Evolutionary conservation across 208 protist genomes (phyloP), one percentile per base, ranked within the genome.

Genomic region (Porcisia deanei): DNA sequence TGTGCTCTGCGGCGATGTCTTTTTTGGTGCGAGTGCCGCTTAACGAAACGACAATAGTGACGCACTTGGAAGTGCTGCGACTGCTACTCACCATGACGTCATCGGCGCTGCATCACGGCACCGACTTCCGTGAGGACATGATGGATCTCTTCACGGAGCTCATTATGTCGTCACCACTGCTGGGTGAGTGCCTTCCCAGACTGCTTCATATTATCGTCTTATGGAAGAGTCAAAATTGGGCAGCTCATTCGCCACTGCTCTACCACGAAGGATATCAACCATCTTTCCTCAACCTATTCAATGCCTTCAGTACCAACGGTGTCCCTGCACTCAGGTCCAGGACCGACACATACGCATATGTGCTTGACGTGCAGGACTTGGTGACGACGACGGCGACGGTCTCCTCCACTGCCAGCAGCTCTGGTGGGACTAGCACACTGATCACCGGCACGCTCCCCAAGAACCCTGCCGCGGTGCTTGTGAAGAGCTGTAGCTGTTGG

Each of bases 81-180:
- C 77, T 97, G 54, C 81, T 97, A 34, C 78, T 95, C 6, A 93
- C 86, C n/a, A 85, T 95, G 85, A 93, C 77, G 43, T 91, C 90
- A 30, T 88, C 90, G 54, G 86, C 90, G 25, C 83, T 97, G 64
- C 90, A 95, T 61, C 92, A 97, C 84, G 79, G 65, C 64, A 91
- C 85, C 12, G 71, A 75, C 20, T 86, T 87, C 25, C 58, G 79
- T 37, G 82, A 93, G 70, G 76, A 73, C 16, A 57, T 73, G n/a
- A 88, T 91, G 61, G 92, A 97, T 74, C 58, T 93, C 25, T 97
- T 95, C 70, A 93, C 87, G 60, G 89, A 94, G 69, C 80, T 91
- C 63, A 90, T 95, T 25, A 79, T 97, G 79, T 79, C 80, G 6
- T 91, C 75, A 25, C 71, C 79, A 3, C 55, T 73, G 18, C 81